Evolutionary conservation across 2,329 filamentous ascomycete genomes (phyloP).

Genomic region (Cladosporium cucumerinum): DNA sequence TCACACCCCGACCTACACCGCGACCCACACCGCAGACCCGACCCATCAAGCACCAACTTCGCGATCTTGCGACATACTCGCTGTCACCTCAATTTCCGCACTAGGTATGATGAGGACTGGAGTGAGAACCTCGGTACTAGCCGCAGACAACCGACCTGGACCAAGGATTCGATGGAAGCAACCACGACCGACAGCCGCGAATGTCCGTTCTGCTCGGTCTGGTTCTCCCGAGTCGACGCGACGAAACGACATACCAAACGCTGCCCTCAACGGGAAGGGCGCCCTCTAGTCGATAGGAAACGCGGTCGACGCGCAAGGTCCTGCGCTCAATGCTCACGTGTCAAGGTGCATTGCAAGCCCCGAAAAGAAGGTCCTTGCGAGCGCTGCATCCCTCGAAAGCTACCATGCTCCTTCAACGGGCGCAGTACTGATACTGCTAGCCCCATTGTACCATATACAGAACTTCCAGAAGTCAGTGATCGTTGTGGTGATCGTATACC

Average conservation of each 20-base stretch:
- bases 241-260: slow-evolving; percentile 13
- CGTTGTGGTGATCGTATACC: not conserved
- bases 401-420: not conserved
- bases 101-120: not conserved
- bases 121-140: not conserved
- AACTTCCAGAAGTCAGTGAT: not conserved
- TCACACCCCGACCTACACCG: not conserved
- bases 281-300: not conserved
- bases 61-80: not conserved
- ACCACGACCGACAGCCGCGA: not conserved
- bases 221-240: slow-evolving; percentile 12
- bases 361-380: not conserved
- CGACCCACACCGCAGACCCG: too few species aligned
- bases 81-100: not conserved
- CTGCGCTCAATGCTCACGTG: slow-evolving; percentile 11
- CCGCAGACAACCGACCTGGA: not conserved
- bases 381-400: slow-evolving; percentile 24
- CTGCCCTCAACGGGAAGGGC: not conserved
- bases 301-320: slow-evolving; percentile 5
- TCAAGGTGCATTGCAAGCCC: slow-evolving; percentile 13
- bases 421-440: not conserved
- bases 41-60: not conserved
- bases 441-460: too few species aligned
- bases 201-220: slow-evolving; percentile 14
- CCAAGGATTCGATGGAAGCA: not conserved